Evolutionary conservation across 164 flowering plant species (phyloP).

Genomic region (Protea cynaroides): DNA sequence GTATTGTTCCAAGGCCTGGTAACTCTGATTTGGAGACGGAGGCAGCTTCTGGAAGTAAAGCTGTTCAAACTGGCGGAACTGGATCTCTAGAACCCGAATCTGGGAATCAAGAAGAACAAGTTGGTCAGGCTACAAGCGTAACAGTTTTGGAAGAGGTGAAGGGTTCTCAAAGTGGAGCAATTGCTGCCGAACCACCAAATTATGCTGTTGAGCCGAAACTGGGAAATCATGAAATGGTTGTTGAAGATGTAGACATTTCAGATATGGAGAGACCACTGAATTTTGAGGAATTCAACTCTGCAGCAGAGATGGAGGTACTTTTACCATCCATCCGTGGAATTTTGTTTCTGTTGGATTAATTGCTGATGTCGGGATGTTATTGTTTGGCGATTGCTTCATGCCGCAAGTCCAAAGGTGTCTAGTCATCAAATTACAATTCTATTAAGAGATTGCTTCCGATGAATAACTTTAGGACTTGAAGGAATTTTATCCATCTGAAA

Average conservation of each 20-base stretch:
- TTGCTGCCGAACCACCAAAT: slow-evolving; percentile 13
- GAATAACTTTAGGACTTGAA: too few relatives aligned
- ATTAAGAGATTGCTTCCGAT: too few relatives aligned
- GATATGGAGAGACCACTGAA: slow-evolving; percentile 40
- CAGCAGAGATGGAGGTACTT: slow-evolving; percentile 76
- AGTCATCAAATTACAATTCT: too few relatives aligned
- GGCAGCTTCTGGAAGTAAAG: slow-evolving; percentile 10
- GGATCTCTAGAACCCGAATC: slow-evolving; percentile 5
- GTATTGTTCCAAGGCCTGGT: too few relatives aligned
- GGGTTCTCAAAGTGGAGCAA: slow-evolving; percentile 1
- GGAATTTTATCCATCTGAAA: too few relatives aligned
- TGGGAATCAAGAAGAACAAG: slow-evolving; percentile 6
- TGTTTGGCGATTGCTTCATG: too few relatives aligned
- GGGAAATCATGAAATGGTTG: slow-evolving; percentile 15
- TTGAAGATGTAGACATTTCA: neutral
- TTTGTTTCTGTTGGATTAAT: too few relatives aligned
- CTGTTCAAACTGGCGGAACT: slow-evolving; percentile 7
- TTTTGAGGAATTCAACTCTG: slow-evolving; percentile 52
- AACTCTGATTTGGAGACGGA: too few relatives aligned
- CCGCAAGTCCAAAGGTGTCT: too few relatives aligned
- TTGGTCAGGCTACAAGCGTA: slow-evolving; percentile 2
- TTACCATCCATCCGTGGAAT: too few relatives aligned
- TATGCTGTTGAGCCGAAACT: slow-evolving; percentile 13
- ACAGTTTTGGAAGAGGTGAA: slow-evolving; percentile 2
- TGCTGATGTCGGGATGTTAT: too few relatives aligned